Evolutionary conservation across 805 yeast genomes (phyloP).

Genomic region (Myxozyma mucilagina): DNA sequence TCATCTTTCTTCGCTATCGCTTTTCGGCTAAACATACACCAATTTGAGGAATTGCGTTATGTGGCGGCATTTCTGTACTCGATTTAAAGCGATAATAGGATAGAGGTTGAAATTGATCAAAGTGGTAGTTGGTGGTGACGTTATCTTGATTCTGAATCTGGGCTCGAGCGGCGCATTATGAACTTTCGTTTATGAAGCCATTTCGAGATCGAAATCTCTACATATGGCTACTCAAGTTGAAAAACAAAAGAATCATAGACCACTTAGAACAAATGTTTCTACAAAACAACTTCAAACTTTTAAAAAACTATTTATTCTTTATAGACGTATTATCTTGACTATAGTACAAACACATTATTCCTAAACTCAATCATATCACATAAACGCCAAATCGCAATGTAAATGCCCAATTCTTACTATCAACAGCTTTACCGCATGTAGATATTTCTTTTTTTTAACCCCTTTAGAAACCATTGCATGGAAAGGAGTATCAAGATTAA

Average conservation of each 20-base stretch:
- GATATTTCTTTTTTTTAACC: too few species aligned
- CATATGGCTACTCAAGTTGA: background rate
- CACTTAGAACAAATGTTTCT: background rate
- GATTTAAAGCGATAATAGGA: background rate
- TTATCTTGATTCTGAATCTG: background rate
- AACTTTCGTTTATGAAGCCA: background rate
- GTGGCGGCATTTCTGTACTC: background rate
- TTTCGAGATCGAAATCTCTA: background rate
- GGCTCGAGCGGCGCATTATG: constrained; percentile 5
- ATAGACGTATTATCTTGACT: background rate
- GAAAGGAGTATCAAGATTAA: constrained; percentile 34
- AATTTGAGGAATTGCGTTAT: constrained; percentile 1
- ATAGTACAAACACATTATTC: background rate
- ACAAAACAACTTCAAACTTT: background rate
- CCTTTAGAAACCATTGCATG: too few species aligned
- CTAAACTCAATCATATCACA: background rate
- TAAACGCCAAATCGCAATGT: background rate
- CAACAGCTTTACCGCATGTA: too few species aligned
- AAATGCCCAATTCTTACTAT: background rate
- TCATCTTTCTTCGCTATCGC: background rate
- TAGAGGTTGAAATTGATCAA: background rate
- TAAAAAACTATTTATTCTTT: background rate
- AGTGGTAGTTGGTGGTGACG: background rate
- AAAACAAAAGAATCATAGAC: background rate
- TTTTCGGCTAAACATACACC: constrained; percentile 1